A percentile compares a stretch with the other conserved stretches of the same genome.
Conservation (phyloP, 805 yeast genomes). For the Metschnikowia matae region DNA sequence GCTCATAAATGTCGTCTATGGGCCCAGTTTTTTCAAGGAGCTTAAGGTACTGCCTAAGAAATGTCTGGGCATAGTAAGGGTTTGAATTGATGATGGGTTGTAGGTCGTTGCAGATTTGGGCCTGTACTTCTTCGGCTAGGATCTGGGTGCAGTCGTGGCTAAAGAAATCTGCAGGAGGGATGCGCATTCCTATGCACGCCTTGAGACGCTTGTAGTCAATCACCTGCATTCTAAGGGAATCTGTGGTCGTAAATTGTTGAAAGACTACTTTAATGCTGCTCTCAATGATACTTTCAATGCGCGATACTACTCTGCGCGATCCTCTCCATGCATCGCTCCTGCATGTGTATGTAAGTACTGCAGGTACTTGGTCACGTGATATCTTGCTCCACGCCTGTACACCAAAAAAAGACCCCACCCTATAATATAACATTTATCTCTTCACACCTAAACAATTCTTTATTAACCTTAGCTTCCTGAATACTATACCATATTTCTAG, state of each 20-base stretch:
- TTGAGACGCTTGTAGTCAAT: constrained; percentile 4
- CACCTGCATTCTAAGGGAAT: neutral
- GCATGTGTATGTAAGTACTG: too few relatives aligned
- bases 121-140: constrained; percentile 18
- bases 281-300: neutral
- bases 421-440: too few relatives aligned
- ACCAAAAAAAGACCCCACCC: too few relatives aligned
- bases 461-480: too few relatives aligned
- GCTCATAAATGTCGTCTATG: constrained; percentile 41
- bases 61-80: constrained; percentile 47
- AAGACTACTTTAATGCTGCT: too few relatives aligned
- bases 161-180: constrained; percentile 20
- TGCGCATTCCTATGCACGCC: constrained; percentile 17
- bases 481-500: too few relatives aligned
- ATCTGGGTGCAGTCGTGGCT: constrained; percentile 8
- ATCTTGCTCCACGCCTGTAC: too few relatives aligned
- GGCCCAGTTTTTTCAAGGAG: constrained; percentile 28
- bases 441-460: too few relatives aligned
- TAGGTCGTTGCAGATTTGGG: constrained; percentile 18
- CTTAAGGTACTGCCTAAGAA: constrained; percentile 42
- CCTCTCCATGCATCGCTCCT: too few relatives aligned
- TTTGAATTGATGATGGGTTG: constrained; percentile 32
- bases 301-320: too few relatives aligned
- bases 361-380: too few relatives aligned
- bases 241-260: too few relatives aligned